Conservation (phyloP, 371 early-diverging fungal genomes). For the Parasitella parasitica region DNA sequence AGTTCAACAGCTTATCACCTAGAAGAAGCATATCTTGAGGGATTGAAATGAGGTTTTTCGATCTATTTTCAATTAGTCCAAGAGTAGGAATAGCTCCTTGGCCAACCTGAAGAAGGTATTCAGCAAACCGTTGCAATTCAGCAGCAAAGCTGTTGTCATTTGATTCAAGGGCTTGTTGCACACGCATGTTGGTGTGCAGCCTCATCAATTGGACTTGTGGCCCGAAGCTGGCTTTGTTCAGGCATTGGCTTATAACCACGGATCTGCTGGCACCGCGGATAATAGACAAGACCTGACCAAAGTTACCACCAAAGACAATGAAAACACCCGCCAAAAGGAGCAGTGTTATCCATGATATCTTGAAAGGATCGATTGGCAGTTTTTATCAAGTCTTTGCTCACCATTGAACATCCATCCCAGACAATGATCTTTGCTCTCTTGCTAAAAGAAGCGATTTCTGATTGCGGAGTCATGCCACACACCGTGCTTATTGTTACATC, state of each 20-base stretch:
- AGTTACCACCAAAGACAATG: constrained; percentile 20
- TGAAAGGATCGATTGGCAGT: constrained; percentile 22
- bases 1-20: too few relatives aligned
- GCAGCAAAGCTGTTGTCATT: neutral
- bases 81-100: too few relatives aligned
- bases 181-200: too few relatives aligned
- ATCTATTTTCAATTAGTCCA: too few relatives aligned
- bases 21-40: too few relatives aligned
- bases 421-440: constrained; percentile 16
- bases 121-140: neutral
- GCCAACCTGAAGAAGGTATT: neutral
- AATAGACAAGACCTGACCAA: constrained; percentile 23
- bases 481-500: constrained; percentile 2
- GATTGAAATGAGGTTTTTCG: too few relatives aligned
- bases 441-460: constrained; percentile 6
- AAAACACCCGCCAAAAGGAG: constrained; percentile 31
- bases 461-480: constrained; percentile 7
- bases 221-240: neutral
- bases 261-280: neutral
- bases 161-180: neutral
- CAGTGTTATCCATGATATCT: constrained; percentile 18
- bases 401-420: constrained; percentile 40
- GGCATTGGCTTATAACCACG: constrained; percentile 4
- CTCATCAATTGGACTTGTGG: neutral
- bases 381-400: constrained; percentile 16